Percentiles rank a stretch among this genome's conserved stretches.
Evolutionary conservation across 495 filamentous ascomycete species (phyloP).

Genomic region (Monascus purpureus): DNA sequence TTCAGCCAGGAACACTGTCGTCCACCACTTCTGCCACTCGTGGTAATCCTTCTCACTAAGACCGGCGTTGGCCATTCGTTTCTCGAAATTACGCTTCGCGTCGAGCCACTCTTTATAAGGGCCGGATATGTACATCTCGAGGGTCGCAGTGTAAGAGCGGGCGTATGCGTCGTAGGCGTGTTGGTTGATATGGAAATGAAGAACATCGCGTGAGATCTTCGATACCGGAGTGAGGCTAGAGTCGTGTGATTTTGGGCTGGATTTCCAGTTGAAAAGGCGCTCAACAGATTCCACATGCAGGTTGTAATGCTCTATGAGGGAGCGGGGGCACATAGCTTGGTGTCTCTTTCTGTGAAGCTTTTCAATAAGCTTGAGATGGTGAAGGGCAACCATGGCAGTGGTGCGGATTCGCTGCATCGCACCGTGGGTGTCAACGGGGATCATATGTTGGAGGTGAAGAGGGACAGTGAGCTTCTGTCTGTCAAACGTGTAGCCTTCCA

Average conservation of each 20-base stretch:
- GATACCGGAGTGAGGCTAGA: slow-evolving; percentile 7
- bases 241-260: slow-evolving; percentile 3
- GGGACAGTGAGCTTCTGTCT: neutral
- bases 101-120: slow-evolving; percentile 4
- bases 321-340: slow-evolving; percentile 8
- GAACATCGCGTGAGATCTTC: slow-evolving; percentile 8
- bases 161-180: slow-evolving; percentile 7
- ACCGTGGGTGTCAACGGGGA: neutral
- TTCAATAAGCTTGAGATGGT: slow-evolving; percentile 5
- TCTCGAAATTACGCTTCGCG: slow-evolving; percentile 3
- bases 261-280: slow-evolving; percentile 10
- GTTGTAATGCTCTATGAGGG: neutral
- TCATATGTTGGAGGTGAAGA: neutral
- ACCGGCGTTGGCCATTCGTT: neutral
- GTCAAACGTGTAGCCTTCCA: neutral
- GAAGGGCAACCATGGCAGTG: slow-evolving; percentile 2
- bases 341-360: slow-evolving; percentile 5
- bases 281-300: slow-evolving; percentile 9
- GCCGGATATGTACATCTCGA: slow-evolving; percentile 4
- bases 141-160: neutral
- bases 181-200: slow-evolving; percentile 6
- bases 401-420: neutral
- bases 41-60: slow-evolving; percentile 3
- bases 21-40: slow-evolving; percentile 14
- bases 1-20: slow-evolving; percentile 5